Conservation (phyloP, 2,329 filamentous ascomycete genomes). For the Colletotrichum sp. region DNA sequence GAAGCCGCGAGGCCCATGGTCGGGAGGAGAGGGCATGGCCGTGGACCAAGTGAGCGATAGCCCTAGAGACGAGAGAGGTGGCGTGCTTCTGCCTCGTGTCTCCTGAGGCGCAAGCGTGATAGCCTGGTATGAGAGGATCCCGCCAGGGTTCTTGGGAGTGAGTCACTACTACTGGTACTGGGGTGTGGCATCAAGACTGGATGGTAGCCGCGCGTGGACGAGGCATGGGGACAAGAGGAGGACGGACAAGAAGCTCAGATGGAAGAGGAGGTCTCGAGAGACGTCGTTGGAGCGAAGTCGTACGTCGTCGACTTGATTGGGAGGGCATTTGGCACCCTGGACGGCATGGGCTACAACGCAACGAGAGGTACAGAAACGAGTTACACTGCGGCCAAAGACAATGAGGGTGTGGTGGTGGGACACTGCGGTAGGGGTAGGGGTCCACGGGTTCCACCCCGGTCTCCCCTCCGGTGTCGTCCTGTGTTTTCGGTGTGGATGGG, state of each 20-base stretch:
- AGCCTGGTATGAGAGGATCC: neutral
- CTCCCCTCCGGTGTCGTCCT: neutral
- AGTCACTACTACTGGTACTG: neutral
- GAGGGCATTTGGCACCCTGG: neutral
- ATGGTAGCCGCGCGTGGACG: conserved; percentile 4
- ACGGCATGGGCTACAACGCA: neutral
- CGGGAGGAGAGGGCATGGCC: neutral
- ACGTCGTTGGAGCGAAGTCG: neutral
- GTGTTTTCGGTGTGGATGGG: conserved; percentile 20
- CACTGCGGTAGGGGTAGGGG: neutral
- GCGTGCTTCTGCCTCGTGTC: conserved; percentile 17
- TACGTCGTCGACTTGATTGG: conserved; percentile 15
- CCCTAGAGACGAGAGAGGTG: neutral
- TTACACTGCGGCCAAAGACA: neutral
- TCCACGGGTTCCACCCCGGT: neutral
- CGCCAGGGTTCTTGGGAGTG: neutral
- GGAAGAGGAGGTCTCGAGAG: neutral
- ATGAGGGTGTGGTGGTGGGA: neutral
- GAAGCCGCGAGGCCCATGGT: conserved; percentile 23
- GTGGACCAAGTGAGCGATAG: neutral
- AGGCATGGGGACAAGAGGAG: conserved; percentile 15
- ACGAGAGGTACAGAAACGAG: neutral
- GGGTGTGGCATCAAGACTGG: neutral
- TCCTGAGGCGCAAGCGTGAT: conserved; percentile 4
- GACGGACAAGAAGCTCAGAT: neutral